Evolutionary conservation across 2,329 filamentous ascomycete genomes (phyloP).

Genomic region (Hymenoscyphus fructigenus): DNA sequence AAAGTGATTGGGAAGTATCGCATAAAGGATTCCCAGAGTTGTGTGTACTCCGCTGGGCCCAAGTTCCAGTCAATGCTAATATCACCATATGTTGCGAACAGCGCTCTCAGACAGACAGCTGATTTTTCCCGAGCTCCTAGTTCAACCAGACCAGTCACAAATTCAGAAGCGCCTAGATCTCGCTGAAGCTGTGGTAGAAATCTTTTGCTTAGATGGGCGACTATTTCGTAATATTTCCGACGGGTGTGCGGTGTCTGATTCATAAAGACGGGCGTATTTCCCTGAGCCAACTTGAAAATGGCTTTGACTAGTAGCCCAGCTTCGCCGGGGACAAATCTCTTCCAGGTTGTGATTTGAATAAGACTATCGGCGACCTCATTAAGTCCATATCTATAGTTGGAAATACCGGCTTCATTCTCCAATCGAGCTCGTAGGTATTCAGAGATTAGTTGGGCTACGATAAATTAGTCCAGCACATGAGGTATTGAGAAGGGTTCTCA

Average conservation of each 20-base stretch:
- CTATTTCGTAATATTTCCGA: conserved; percentile 24
- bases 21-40: conserved; percentile 31
- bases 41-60: conserved; percentile 14
- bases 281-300: conserved; percentile 21
- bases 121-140: conserved; percentile 33
- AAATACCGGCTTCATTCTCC: conserved; percentile 11
- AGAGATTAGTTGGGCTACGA: conserved; percentile 24
- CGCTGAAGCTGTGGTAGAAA: conserved; percentile 20
- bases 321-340: conserved; percentile 23
- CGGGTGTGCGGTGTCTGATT: conserved; percentile 25
- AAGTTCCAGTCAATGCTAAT: conserved; percentile 27
- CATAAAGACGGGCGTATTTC: conserved; percentile 16
- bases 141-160: conserved; percentile 28
- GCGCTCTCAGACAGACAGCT: conserved; percentile 27
- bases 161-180: conserved; percentile 17
- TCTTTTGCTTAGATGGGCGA: conserved; percentile 23
- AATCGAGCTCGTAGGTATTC: conserved; percentile 25
- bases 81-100: conserved; percentile 30
- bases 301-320: conserved; percentile 20
- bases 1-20: conserved; percentile 35
- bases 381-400: conserved; percentile 26
- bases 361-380: conserved; percentile 23
- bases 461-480: not conserved
- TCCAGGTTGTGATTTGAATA: conserved; percentile 15
- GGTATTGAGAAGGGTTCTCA: conserved; percentile 7